Evolutionary conservation across 2,329 filamentous ascomycete species (phyloP).

Genomic region (Ascomycota sp.): DNA sequence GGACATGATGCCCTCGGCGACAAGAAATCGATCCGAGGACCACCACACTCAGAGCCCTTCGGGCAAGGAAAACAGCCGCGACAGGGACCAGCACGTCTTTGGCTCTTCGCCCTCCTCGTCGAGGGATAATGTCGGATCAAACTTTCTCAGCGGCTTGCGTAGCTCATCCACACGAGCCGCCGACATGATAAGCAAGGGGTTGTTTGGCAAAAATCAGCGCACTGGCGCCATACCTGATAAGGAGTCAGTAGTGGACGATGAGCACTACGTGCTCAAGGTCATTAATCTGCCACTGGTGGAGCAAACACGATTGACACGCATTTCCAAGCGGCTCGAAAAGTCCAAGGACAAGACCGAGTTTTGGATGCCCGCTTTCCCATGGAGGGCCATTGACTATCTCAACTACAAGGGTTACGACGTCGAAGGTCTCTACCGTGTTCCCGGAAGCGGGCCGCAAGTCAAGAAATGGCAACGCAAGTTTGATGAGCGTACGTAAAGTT

Average conservation of each 20-base stretch:
- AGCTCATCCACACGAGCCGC: conserved; percentile 54
- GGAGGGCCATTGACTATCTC: conserved; percentile 88
- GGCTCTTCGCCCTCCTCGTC: conserved; percentile 31
- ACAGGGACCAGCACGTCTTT: conserved; percentile 28
- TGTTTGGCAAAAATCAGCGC: conserved; percentile 60
- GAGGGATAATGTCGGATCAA: conserved; percentile 39
- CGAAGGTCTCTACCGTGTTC: conserved; percentile 81
- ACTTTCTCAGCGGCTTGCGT: conserved; percentile 54
- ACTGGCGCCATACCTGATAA: conserved; percentile 51
- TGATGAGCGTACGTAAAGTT: conserved; percentile 45
- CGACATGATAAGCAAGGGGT: conserved; percentile 61
- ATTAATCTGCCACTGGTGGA: conserved; percentile 74
- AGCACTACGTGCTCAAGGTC: conserved; percentile 66
- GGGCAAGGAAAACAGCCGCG: conserved; percentile 21
- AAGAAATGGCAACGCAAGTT: conserved; percentile 88
- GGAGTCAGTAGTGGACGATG: conserved; percentile 49
- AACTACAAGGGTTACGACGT: conserved; percentile 91
- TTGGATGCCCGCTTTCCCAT: conserved; percentile 94
- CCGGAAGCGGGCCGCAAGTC: conserved; percentile 74
- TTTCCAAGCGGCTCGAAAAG: conserved; percentile 71
- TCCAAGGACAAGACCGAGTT: conserved; percentile 93
- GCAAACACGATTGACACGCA: conserved; percentile 76
- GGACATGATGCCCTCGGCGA: conserved; percentile 43
- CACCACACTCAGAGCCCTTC: conserved; percentile 30
- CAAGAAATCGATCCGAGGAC: conserved; percentile 56